Percentiles rank a stretch among this genome's conserved stretches.
Evolutionary conservation across 139 green algal genomes (phyloP).

Genomic region (Ulvella scutata): DNA sequence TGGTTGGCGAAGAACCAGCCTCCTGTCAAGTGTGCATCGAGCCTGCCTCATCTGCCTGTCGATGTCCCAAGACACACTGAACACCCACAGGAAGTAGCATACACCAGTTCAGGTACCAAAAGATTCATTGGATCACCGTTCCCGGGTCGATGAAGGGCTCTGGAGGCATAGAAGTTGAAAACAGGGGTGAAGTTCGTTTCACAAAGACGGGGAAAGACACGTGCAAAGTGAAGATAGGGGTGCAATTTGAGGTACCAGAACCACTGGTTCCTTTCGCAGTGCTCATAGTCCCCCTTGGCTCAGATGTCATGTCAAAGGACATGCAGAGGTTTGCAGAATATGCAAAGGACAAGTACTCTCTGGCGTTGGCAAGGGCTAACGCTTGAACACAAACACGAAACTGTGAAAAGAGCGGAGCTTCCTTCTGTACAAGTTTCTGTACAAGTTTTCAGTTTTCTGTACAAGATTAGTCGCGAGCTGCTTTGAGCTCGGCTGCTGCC

Average conservation of each 20-base stretch:
- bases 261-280: background rate
- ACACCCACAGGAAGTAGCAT: background rate
- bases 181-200: background rate
- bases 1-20: background rate
- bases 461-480: too few species aligned
- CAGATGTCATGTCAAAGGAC: background rate
- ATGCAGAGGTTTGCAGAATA: background rate
- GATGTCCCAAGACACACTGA: background rate
- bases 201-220: background rate
- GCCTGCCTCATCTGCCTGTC: background rate
- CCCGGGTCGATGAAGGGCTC: background rate
- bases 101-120: background rate
- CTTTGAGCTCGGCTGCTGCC: too few species aligned
- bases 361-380: too few species aligned
- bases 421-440: too few species aligned
- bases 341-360: background rate
- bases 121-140: background rate
- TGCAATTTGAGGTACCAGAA: background rate
- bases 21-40: background rate
- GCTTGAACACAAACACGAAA: too few species aligned
- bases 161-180: background rate
- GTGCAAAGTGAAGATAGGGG: background rate
- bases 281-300: background rate
- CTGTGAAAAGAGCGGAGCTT: too few species aligned
- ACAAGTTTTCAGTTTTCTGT: too few species aligned